Evolutionary conservation across 2,329 filamentous ascomycete species (phyloP).

Genomic region (Diaporthe caulivora): DNA sequence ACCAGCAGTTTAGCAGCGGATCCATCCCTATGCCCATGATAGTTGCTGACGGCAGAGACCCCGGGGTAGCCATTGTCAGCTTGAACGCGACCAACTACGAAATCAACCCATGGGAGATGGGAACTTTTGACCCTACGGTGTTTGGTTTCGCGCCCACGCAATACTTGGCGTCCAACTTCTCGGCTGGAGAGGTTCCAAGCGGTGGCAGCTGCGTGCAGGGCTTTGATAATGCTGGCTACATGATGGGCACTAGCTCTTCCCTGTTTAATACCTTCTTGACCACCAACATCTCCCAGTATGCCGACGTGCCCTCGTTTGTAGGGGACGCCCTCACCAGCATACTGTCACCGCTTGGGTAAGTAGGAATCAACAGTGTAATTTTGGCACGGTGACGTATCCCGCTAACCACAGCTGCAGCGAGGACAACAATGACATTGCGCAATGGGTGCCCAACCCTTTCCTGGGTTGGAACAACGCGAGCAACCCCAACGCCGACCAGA

Average conservation of each 20-base stretch:
- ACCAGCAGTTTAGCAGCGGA: slow-evolving; percentile 56
- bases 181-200: slow-evolving; percentile 65
- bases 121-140: slow-evolving; percentile 71
- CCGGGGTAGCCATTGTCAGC: slow-evolving; percentile 56
- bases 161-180: slow-evolving; percentile 72
- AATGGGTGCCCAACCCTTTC: slow-evolving; percentile 73
- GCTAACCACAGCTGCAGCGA: slow-evolving; percentile 46
- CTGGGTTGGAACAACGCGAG: slow-evolving; percentile 61
- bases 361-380: not conserved
- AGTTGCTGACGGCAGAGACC: slow-evolving; percentile 61
- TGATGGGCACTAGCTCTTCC: slow-evolving; percentile 88
- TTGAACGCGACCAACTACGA: slow-evolving; percentile 74
- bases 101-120: slow-evolving; percentile 75
- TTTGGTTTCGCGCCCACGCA: slow-evolving; percentile 70
- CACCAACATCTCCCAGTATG: slow-evolving; percentile 64
- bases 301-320: slow-evolving; percentile 61
- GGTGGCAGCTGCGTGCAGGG: slow-evolving; percentile 77
- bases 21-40: slow-evolving; percentile 63
- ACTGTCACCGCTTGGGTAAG: slow-evolving; percentile 62
- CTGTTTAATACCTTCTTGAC: slow-evolving; percentile 86
- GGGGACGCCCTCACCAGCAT: slow-evolving; percentile 64
- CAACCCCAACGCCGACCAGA: slow-evolving; percentile 51
- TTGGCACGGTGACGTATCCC: too few relatives aligned
- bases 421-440: slow-evolving; percentile 61
- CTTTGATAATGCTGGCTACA: slow-evolving; percentile 84